Evolutionary conservation across 495 filamentous ascomycete species (phyloP).

Genomic region (Neurospora intermedia): DNA sequence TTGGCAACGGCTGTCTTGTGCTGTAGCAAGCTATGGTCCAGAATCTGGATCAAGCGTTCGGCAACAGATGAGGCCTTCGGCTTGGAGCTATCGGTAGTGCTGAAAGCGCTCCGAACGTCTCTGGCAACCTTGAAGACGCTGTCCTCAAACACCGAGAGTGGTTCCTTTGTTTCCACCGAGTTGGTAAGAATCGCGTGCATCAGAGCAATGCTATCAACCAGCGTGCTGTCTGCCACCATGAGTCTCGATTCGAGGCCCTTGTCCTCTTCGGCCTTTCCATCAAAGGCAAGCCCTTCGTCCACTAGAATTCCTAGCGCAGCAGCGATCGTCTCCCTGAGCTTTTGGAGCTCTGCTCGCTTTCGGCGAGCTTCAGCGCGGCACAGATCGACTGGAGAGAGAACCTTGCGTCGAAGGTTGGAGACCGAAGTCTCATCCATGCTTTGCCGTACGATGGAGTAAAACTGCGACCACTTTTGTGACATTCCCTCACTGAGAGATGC

Average conservation of each 20-base stretch:
- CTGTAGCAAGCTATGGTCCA: conserved; percentile 40
- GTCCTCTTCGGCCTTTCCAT: conserved; percentile 30
- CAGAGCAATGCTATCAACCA: conserved; percentile 61
- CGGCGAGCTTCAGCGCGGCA: conserved; percentile 56
- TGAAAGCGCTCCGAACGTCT: background rate
- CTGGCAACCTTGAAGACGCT: conserved; percentile 46
- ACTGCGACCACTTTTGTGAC: conserved; percentile 54
- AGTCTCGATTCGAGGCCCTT: conserved; percentile 57
- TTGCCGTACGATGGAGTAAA: conserved; percentile 68
- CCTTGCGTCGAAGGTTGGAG: conserved; percentile 44
- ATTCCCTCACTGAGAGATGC: conserved; percentile 7
- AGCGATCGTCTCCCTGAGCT: conserved; percentile 66
- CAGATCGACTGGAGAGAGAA: conserved; percentile 60
- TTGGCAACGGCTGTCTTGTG: conserved; percentile 41
- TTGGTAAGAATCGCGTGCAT: conserved; percentile 70
- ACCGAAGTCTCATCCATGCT: conserved; percentile 55
- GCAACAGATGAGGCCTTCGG: background rate
- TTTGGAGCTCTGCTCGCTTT: conserved; percentile 57
- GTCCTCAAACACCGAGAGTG: conserved; percentile 62
- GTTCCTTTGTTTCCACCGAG: background rate
- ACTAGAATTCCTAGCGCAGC: conserved; percentile 78
- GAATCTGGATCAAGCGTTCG: background rate
- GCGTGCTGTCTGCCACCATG: conserved; percentile 55
- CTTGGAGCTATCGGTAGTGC: background rate
- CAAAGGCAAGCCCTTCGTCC: conserved; percentile 64